These are phyloP conservation scores for Backusella sp. DNA, from an alignment of 192 early-diverging fungal genomes.

Conservation along the genomic window DNA sequence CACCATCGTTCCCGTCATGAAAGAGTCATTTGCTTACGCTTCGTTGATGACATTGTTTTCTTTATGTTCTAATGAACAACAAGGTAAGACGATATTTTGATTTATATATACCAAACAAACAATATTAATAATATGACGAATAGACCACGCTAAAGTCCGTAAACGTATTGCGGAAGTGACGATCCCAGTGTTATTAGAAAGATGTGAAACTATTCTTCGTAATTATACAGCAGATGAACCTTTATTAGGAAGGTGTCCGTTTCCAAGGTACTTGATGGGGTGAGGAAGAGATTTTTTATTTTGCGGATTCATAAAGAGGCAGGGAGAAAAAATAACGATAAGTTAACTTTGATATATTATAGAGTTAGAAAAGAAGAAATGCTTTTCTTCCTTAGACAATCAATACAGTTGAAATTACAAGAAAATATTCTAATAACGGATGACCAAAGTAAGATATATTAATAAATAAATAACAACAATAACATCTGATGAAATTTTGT, in stretches of 20 bases:
- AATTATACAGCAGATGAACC: slow-evolving; percentile 65
- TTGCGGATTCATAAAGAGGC: not conserved
- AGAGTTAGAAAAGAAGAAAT: slow-evolving; percentile 65
- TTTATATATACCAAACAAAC: not conserved
- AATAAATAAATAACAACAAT: not conserved
- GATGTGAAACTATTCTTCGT: slow-evolving; percentile 56
- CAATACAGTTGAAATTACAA: slow-evolving; percentile 49
- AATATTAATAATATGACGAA: not conserved
- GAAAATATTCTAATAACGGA: slow-evolving; percentile 35
- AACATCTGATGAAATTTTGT: slow-evolving; percentile 5
- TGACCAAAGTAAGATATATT: slow-evolving; percentile 21
- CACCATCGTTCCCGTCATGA: slow-evolving; percentile 58
- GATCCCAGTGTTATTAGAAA: slow-evolving; percentile 61
- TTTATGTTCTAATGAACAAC: slow-evolving; percentile 53
- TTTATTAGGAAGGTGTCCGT: slow-evolving; percentile 64
- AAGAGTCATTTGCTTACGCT: slow-evolving; percentile 67
- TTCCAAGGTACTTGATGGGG: slow-evolving; percentile 58
- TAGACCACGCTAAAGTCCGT: slow-evolving; percentile 45
- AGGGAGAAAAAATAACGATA: not conserved
- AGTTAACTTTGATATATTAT: slow-evolving; percentile 1
- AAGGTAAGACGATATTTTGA: slow-evolving; percentile 28
- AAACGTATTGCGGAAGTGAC: slow-evolving; percentile 60
- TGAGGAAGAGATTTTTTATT: slow-evolving; percentile 21
- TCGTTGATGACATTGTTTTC: slow-evolving; percentile 63
- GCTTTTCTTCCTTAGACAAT: slow-evolving; percentile 46